Percentiles rank a stretch among this genome's conserved stretches.
These are phyloP conservation scores for Blastomyces percursus DNA, from an alignment of 2,329 filamentous ascomycete genomes.

Conservation along the genomic window DNA sequence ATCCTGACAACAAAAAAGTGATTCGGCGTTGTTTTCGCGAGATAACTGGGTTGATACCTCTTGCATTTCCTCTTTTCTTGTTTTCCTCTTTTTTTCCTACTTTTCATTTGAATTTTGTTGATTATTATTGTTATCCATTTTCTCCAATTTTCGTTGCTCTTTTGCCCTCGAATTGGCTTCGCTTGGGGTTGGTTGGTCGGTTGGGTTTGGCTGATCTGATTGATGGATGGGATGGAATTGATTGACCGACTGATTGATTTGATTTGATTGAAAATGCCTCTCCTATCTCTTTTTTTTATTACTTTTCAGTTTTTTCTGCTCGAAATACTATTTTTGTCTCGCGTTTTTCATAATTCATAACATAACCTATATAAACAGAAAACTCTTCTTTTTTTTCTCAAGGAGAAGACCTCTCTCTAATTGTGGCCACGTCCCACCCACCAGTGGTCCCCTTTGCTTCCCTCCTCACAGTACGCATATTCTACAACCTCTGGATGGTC, in stretches of 20 bases:
- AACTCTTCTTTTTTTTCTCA: too few species aligned
- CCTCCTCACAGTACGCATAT: too few species aligned
- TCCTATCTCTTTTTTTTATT: background rate
- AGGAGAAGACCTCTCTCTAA: too few species aligned
- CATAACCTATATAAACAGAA: too few species aligned
- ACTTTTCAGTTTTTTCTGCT: background rate
- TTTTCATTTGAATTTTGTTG: background rate
- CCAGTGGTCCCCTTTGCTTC: too few species aligned
- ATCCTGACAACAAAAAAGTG: background rate
- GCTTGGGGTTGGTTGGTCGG: background rate
- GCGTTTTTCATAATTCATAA: too few species aligned
- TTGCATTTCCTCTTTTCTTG: background rate
- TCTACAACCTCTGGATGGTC: too few species aligned
- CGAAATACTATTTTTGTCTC: too few species aligned
- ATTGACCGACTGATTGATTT: background rate
- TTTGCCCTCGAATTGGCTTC: background rate
- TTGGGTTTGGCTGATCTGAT: background rate
- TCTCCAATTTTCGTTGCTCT: background rate
- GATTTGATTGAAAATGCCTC: background rate
- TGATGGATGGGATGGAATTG: background rate
- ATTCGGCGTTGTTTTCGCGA: background rate
- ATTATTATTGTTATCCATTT: background rate
- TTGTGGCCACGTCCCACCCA: too few species aligned
- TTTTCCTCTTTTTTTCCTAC: background rate
- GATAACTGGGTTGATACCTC: conserved; percentile 2